Base-by-base conservation (phyloP, 352 stramenopile species). In the Phytophthora hibernalis region DNA sequence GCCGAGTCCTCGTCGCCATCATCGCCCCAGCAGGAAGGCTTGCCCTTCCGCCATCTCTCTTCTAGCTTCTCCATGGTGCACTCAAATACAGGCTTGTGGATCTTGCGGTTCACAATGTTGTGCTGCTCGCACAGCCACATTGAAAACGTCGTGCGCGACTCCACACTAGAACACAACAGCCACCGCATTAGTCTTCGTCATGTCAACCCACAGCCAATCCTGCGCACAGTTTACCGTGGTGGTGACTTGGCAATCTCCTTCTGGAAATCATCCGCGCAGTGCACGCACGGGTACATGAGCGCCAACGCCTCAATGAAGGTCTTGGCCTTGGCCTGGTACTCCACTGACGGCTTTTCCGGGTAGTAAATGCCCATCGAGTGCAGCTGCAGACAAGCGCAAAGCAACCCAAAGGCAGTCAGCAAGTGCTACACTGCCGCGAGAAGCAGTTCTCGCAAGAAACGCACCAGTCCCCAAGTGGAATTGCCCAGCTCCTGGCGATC, bases 61-160 rank as follows among this genome's bases (percentile, higher is more conserved):
- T 99, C 91, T 16, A 99, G 80, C 22, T 89, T 96, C 26, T 93
- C 71, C 61, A 99, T 93, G 40, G 85, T 91, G 71, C 97, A 99
- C 45, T 93, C 61, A 77, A 99, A 99, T 5, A 91, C 28, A 15
- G 89, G 81, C 70, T 99, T 99, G 59, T 95, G 89, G 53, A 99
- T 86, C 77, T 99, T 99, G 72, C 96, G 86, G 79, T 99, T 99
- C 28, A 99, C 97, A 48, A 95, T 76, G 79, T 99, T 99, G 83
- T 99, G 97, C 73, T 99, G 96, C 65, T 98, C 89, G 69, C 97
- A 99, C 15, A 99, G 77, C 96, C 96, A 99, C 65, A 97, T 68
- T 26, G 95, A 98, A 42, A 99, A 92, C 48, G 89, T 93, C 70
- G 88, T 83, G 52, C 96, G 89, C 54, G 91, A 97, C 72, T 97